Evolutionary conservation across 768 basidiomycete genomes (phyloP), one percentile per base, ranked within the genome.

Genomic region (Lactifluus echinatus): DNA sequence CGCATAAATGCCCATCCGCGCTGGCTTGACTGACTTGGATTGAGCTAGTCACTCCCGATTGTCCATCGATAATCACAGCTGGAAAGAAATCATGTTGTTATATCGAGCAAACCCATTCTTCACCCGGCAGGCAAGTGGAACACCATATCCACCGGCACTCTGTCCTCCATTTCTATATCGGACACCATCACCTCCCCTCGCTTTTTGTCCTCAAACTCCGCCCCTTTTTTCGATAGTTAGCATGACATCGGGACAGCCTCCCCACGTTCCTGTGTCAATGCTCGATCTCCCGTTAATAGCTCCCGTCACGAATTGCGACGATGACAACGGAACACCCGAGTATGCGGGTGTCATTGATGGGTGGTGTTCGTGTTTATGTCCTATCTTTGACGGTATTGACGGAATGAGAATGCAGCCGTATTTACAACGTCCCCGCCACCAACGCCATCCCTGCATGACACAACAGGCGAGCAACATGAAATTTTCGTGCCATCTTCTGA

Each of bases 81-180:
- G 34, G 37, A 37, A 40, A 23, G 40, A 52, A 42, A 31, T 50
- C 17, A 19, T 40, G 23, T 21, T 28, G 17, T 31, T 45, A 26
- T 50, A 34, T 45, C 40, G 42, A 37, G 46, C 29, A 36, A 58
- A 24, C 24, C 17, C 43, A 23, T 60, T 54, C 34, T 59, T 39
- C 6, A 39, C 36, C 8, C 11, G 29, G 17, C 47, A 17, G 15
- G 14, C 28, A 19, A 39, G 24, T 19, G 57, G 36, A 44, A 19
- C 51, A 26, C 39, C 33, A 19, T 40, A 37, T 23, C 28, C 42
- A 36, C 34, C 15, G 6, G 15, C 36, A n/a, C n/a, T n/a, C n/a
- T n/a, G n/a, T 34, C n/a, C 37, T 24, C 14, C n/a, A 31, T 55
- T 48, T 2, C 4, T 42, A 33, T 24, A 19, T 21, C 50, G 53